Percentiles rank a stretch among this genome's conserved stretches.
These are phyloP conservation scores for Globisporangium lucens DNA, from an alignment of 352 stramenopile genomes.

Conservation along the genomic window DNA sequence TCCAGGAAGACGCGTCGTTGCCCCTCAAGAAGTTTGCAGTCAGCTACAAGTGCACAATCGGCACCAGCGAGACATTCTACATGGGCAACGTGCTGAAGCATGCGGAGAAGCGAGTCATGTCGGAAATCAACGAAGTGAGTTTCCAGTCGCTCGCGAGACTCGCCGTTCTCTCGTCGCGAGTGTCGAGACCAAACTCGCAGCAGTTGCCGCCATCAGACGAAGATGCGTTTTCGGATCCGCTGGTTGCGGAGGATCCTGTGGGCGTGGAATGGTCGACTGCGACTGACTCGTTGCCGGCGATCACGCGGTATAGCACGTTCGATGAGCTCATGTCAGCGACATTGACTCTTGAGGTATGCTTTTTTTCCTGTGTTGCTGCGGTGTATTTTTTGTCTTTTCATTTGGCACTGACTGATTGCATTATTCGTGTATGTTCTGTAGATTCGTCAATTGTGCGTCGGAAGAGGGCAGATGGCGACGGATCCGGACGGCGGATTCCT, in stretches of 20 bases:
- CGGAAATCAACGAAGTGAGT: constrained; percentile 83
- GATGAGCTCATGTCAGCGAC: constrained; percentile 90
- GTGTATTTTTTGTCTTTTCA: neutral
- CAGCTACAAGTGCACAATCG: constrained; percentile 89
- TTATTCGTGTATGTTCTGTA: constrained; percentile 16
- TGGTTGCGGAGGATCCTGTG: constrained; percentile 77
- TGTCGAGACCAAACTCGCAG: constrained; percentile 66
- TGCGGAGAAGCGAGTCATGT: constrained; percentile 66
- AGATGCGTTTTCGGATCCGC: constrained; percentile 40
- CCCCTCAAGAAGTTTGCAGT: constrained; percentile 88
- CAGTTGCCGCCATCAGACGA: constrained; percentile 45
- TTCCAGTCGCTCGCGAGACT: constrained; percentile 83
- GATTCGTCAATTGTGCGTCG: constrained; percentile 78
- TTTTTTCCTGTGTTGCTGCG: neutral
- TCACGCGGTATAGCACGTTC: constrained; percentile 88
- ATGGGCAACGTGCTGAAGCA: constrained; percentile 84
- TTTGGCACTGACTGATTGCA: neutral
- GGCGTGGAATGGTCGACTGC: constrained; percentile 66
- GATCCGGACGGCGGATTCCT: constrained; percentile 83
- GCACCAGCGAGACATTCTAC: constrained; percentile 85
- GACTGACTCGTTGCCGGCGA: constrained; percentile 68
- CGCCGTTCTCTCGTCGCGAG: constrained; percentile 78
- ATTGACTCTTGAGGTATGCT: constrained; percentile 74
- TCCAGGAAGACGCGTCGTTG: constrained; percentile 85
- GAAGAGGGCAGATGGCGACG: constrained; percentile 80